Conservation (phyloP, 805 yeast species). For the Metschnikowia colocasiae region DNA sequence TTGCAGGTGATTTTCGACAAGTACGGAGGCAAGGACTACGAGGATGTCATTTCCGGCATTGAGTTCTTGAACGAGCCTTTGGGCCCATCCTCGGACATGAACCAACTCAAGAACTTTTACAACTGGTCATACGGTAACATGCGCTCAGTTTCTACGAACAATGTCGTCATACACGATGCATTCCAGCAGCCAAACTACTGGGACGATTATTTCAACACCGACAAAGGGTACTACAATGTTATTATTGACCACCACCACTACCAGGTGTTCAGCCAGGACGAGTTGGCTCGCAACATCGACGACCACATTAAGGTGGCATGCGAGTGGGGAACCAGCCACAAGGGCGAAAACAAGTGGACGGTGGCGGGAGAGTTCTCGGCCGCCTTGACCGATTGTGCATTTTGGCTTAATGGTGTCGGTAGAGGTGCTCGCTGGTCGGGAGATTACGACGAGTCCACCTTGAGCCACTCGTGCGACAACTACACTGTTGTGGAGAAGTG, state of each 20-base stretch:
- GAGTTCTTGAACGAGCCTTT: constrained; percentile 89
- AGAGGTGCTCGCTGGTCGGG: constrained; percentile 82
- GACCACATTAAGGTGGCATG: constrained; percentile 47
- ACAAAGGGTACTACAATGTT: constrained; percentile 53
- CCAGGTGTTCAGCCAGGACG: constrained; percentile 70
- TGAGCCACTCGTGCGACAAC: constrained; percentile 59
- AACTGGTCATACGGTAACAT: constrained; percentile 59
- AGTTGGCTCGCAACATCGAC: constrained; percentile 56
- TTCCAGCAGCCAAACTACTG: constrained; percentile 57
- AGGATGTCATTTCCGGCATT: constrained; percentile 76
- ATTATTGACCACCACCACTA: constrained; percentile 88
- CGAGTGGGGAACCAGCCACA: constrained; percentile 17
- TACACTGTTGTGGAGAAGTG: constrained; percentile 41
- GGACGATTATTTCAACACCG: constrained; percentile 48
- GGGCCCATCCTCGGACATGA: constrained; percentile 63
- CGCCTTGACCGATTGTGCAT: constrained; percentile 88
- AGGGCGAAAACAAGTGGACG: constrained; percentile 18
- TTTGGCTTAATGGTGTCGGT: constrained; percentile 84
- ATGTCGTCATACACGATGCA: constrained; percentile 79
- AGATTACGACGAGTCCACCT: constrained; percentile 37
- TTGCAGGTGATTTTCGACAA: constrained; percentile 52
- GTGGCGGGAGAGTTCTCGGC: constrained; percentile 29
- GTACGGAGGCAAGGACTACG: constrained; percentile 59
- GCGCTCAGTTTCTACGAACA: constrained; percentile 50
- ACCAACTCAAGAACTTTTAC: constrained; percentile 56